Base-by-base conservation (phyloP, 192 early-diverging fungal genomes). In the Dissophora ornata region DNA sequence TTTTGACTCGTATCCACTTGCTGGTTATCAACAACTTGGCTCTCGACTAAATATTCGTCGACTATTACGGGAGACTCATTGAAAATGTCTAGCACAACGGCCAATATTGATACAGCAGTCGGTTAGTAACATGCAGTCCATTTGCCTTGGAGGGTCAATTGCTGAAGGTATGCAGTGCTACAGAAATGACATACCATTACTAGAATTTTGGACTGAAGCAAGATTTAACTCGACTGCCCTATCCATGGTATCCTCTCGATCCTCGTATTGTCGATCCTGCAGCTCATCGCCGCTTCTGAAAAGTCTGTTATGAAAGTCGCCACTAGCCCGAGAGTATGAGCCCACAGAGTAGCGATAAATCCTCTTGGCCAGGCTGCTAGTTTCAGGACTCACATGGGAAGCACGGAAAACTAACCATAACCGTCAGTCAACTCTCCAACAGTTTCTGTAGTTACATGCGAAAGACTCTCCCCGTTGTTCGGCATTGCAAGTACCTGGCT, bases 311-410 rank as follows among this genome's bases (percentile, higher is more conserved):
- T 51, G 44, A 55, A 63, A 71, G 13, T 26, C 32, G 16, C 32
- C 60, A 16, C 41, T 46, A 11, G 28, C 44, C 33, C 48, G 19
- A 21, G 50, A 77, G 18, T 58, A 51, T 7, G 56, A 60, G 2
- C 71, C 57, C 4, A 57, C 32, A 16, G 64, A 77, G 29, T 67
- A 67, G 3, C 73, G 54, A 21, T 66, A 54, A 15, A 77, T 77
- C 46, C 65, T 49, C 42, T 67, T 77, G 42, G 58, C 58, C 13
- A 77, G 40, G 25, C 60, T 77, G 33, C 57, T 77, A 5, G 73
- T 77, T 18, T 67, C 65, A 4, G 73, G 73, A 36, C 73, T 77
- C 21, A 67, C 64, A 29, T 77, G 63, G 16, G 62, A 55, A 18
- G 73, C 51, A 25, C 34, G 64, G 22, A 67, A 77, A 7, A 77